A percentile compares a stretch with the other conserved stretches of the same genome.
These are phyloP conservation scores for Verticillium dahliae DNA, from an alignment of 2,329 filamentous ascomycete species.

Conservation along the genomic window DNA sequence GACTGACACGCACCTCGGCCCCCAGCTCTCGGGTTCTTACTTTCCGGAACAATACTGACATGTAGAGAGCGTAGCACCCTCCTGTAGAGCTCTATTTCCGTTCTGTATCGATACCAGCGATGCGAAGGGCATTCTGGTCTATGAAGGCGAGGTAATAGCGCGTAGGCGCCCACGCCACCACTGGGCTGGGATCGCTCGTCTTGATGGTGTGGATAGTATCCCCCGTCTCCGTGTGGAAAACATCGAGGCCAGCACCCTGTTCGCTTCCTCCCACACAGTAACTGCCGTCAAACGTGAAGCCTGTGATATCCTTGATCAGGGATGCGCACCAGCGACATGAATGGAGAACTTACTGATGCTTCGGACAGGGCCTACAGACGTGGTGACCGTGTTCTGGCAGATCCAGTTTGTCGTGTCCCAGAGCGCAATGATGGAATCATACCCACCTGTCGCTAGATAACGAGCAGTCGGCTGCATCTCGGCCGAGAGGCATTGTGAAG, in stretches of 20 bases:
- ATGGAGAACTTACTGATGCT: slow-evolving; percentile 49
- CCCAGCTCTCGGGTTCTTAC: background rate
- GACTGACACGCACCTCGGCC: background rate
- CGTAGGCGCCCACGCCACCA: slow-evolving; percentile 71
- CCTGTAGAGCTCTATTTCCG: slow-evolving; percentile 22
- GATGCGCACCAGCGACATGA: background rate
- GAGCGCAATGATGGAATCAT: slow-evolving; percentile 67
- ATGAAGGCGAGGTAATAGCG: slow-evolving; percentile 69
- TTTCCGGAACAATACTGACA: background rate
- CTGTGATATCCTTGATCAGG: slow-evolving; percentile 23
- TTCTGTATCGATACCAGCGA: slow-evolving; percentile 53
- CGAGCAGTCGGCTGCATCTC: slow-evolving; percentile 65
- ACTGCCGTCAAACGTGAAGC: slow-evolving; percentile 73
- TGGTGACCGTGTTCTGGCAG: slow-evolving; percentile 63
- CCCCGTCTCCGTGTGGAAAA: slow-evolving; percentile 67
- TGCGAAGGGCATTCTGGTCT: slow-evolving; percentile 62
- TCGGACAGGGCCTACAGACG: slow-evolving; percentile 62
- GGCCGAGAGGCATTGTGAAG: slow-evolving; percentile 61
- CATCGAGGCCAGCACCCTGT: slow-evolving; percentile 60
- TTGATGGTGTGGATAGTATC: slow-evolving; percentile 68
- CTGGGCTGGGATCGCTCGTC: slow-evolving; percentile 54
- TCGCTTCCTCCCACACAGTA: slow-evolving; percentile 70
- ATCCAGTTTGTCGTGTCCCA: slow-evolving; percentile 78
- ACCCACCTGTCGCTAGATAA: slow-evolving; percentile 68
- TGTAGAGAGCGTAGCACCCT: too few relatives aligned